phyloP scores from a whole-genome alignment of 768 basidiomycete species.

The Hypsizygus marmoreus region DNA sequence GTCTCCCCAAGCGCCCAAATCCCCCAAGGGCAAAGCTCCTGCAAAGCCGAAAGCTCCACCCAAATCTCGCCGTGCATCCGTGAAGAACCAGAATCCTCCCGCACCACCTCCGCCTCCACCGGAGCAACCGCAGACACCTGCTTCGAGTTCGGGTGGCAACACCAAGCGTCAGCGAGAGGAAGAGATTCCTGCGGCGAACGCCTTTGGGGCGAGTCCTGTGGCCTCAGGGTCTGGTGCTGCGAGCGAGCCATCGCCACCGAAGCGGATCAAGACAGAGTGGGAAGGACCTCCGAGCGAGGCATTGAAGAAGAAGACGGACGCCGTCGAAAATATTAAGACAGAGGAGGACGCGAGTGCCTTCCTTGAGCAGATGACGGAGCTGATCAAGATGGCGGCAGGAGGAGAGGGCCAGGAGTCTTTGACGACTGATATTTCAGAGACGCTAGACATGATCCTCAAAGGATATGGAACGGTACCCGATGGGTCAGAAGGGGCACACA shows the following conservation, averaged over 20 bases:
- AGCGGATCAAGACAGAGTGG: constrained; percentile 73
- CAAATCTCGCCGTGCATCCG: constrained; percentile 36
- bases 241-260: constrained; percentile 67
- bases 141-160: constrained; percentile 23
- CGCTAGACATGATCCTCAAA: constrained; percentile 65
- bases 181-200: constrained; percentile 37
- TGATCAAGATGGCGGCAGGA: constrained; percentile 55
- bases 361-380: constrained; percentile 63
- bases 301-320: constrained; percentile 43
- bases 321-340: constrained; percentile 55
- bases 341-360: constrained; percentile 67
- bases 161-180: constrained; percentile 58
- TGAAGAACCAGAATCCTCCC: constrained; percentile 30
- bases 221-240: constrained; percentile 29
- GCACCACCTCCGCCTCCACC: constrained; percentile 20
- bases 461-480: constrained; percentile 45
- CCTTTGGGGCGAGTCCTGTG: constrained; percentile 30
- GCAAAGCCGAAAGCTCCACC: constrained; percentile 47
- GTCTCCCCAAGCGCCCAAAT: constrained; percentile 71
- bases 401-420: constrained; percentile 46
- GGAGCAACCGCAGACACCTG: constrained; percentile 21
- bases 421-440: constrained; percentile 55
- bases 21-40: constrained; percentile 59
- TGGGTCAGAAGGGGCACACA: constrained; percentile 36
- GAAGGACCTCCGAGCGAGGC: constrained; percentile 59